Conservation (phyloP, 768 basidiomycete species). For the Royoungia palumana region DNA sequence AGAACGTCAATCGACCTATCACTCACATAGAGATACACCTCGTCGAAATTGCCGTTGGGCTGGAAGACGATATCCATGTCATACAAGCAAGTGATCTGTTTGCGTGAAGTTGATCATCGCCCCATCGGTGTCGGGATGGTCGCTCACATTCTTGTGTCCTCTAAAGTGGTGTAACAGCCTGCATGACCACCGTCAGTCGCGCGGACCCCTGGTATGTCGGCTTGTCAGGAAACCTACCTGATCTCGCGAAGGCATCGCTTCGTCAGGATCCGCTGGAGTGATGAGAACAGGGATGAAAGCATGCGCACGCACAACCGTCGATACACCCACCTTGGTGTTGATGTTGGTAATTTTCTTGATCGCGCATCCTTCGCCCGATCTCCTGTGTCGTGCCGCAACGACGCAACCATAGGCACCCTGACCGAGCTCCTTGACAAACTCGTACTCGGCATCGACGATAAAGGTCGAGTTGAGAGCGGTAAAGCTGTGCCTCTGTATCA, state of each 20-base stretch:
- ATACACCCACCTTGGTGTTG: slow-evolving; percentile 67
- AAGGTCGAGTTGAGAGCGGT: slow-evolving; percentile 83
- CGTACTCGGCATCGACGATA: slow-evolving; percentile 84
- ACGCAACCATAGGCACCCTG: slow-evolving; percentile 95
- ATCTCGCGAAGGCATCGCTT: slow-evolving; percentile 96
- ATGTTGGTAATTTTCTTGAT: slow-evolving; percentile 97
- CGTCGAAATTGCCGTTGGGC: slow-evolving; percentile 88
- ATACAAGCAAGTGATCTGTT: slow-evolving; percentile 91
- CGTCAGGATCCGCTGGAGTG: slow-evolving; percentile 79
- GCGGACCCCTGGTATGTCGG: background rate
- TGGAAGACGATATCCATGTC: slow-evolving; percentile 99
- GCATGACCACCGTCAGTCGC: slow-evolving; percentile 14
- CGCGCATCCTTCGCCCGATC: slow-evolving; percentile 84
- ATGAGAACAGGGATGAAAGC: slow-evolving; percentile 10
- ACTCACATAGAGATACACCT: slow-evolving; percentile 89
- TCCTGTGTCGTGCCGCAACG: slow-evolving; percentile 77
- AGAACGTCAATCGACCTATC: background rate
- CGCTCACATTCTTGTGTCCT: slow-evolving; percentile 91
- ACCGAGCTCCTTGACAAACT: slow-evolving; percentile 95
- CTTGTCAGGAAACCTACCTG: slow-evolving; percentile 47
- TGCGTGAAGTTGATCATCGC: slow-evolving; percentile 2
- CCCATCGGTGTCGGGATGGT: slow-evolving; percentile 21
- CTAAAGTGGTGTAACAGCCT: slow-evolving; percentile 96
- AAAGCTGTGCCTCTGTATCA: slow-evolving; percentile 75
- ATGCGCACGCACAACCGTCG: background rate